Percentiles rank a stretch among this genome's conserved stretches.
Conservation (phyloP, 306 rosid genomes). For the Arachis stenosperma region DNA sequence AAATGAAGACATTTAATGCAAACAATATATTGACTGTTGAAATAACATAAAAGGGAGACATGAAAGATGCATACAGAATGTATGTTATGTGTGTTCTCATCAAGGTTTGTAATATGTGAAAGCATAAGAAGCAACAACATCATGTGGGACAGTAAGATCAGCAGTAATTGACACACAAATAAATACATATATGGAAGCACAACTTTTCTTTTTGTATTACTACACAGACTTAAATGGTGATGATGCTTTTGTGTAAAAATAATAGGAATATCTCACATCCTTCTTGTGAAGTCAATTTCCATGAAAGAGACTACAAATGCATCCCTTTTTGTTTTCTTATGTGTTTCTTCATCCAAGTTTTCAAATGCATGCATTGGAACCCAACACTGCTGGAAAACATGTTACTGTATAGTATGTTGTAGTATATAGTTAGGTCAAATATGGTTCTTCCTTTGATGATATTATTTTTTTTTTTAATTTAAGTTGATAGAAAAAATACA, state of each 20-base stretch:
- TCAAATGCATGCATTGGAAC: slow-evolving; percentile 15
- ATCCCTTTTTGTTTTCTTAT: slow-evolving; percentile 13
- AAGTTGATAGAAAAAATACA: too few relatives aligned
- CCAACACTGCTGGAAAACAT: not conserved
- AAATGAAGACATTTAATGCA: slow-evolving; percentile 23
- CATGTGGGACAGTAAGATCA: slow-evolving; percentile 38
- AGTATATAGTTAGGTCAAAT: not conserved
- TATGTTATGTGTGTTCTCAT: slow-evolving; percentile 38
- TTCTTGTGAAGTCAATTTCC: slow-evolving; percentile 40
- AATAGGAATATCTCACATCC: slow-evolving; percentile 39
- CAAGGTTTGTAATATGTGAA: slow-evolving; percentile 40
- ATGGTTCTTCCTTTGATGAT: not conserved
- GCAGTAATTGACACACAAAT: slow-evolving; percentile 35
- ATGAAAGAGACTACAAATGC: slow-evolving; percentile 41
- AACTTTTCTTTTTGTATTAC: slow-evolving; percentile 38
- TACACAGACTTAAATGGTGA: slow-evolving; percentile 49
- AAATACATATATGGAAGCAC: slow-evolving; percentile 43
- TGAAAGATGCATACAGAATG: slow-evolving; percentile 41
- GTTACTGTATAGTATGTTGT: too few relatives aligned
- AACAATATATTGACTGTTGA: slow-evolving; percentile 35
- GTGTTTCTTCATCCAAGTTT: slow-evolving; percentile 6
- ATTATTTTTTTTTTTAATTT: too few relatives aligned
- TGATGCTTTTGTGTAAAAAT: slow-evolving; percentile 39
- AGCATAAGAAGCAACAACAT: slow-evolving; percentile 25
- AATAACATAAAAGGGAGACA: slow-evolving; percentile 49